These are phyloP conservation scores for Phyllosticta capitalensis DNA, from an alignment of 2,329 filamentous ascomycete species.

Conservation along the genomic window DNA sequence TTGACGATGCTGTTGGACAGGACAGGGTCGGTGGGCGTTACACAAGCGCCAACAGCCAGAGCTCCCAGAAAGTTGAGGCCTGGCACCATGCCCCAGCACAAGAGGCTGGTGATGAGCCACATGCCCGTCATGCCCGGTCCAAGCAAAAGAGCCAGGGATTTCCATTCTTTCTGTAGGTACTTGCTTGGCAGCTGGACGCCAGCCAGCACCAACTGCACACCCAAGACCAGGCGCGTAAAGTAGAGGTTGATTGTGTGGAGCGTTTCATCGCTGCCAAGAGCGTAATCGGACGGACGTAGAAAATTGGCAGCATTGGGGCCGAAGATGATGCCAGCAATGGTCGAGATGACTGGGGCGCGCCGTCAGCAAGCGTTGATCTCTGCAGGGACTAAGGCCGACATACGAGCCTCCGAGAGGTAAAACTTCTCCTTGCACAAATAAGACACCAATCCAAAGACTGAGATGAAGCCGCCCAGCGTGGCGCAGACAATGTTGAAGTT, in stretches of 20 bases:
- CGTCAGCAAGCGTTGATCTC: neutral
- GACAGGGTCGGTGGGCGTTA: constrained; percentile 88
- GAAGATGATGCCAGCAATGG: constrained; percentile 68
- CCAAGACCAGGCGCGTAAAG: constrained; percentile 79
- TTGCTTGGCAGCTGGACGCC: constrained; percentile 79
- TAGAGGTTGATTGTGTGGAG: constrained; percentile 68
- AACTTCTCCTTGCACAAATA: constrained; percentile 83
- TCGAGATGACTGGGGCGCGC: constrained; percentile 59
- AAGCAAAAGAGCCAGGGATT: constrained; percentile 60
- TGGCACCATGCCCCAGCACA: constrained; percentile 70
- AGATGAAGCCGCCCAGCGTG: constrained; percentile 76
- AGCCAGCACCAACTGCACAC: constrained; percentile 81
- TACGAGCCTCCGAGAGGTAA: constrained; percentile 83
- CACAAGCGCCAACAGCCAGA: constrained; percentile 69
- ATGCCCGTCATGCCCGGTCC: constrained; percentile 78
- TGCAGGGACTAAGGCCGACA: constrained; percentile 27
- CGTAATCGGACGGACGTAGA: constrained; percentile 65
- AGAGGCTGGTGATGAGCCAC: constrained; percentile 73
- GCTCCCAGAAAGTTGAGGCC: constrained; percentile 66
- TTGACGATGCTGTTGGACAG: constrained; percentile 86
- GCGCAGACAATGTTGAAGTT: constrained; percentile 82
- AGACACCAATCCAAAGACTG: constrained; percentile 81
- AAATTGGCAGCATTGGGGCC: constrained; percentile 70
- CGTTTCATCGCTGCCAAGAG: constrained; percentile 42
- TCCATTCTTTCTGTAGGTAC: constrained; percentile 73